phyloP scores from a whole-genome alignment of 1,284 basidiomycete genomes.

The Tausonia pullulans region DNA sequence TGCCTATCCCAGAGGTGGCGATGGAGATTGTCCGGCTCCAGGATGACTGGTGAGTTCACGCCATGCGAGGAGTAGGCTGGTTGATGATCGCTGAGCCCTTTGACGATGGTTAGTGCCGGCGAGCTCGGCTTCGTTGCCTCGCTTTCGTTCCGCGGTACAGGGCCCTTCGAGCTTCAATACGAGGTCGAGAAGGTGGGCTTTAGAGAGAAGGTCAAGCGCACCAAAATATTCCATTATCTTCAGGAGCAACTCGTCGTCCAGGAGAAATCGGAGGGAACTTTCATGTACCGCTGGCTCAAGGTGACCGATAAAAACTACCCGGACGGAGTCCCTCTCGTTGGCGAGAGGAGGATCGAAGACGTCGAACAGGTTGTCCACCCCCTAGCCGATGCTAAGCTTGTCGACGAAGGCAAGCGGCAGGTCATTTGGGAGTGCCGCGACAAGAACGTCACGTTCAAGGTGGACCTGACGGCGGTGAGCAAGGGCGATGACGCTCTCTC shows the following conservation, averaged over 20 bases:
- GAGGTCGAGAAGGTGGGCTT: too few species aligned
- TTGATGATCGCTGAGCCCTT: background rate
- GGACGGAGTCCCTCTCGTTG: constrained; percentile 1
- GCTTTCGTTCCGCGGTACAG: constrained; percentile 3
- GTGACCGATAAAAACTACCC: constrained; percentile 8
- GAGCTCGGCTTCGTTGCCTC: constrained; percentile 14
- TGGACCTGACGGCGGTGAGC: background rate
- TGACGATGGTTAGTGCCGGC: constrained; percentile 6
- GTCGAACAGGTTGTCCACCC: constrained; percentile 10
- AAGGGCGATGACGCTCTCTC: too few species aligned
- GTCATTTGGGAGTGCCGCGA: constrained; percentile 11
- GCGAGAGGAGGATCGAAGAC: constrained; percentile 1
- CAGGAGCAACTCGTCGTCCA: constrained; percentile 1
- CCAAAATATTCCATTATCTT: background rate
- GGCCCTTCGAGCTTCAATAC: constrained; percentile 11
- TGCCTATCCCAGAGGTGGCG: background rate
- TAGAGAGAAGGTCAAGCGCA: too few species aligned
- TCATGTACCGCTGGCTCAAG: background rate
- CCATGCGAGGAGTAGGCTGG: too few species aligned
- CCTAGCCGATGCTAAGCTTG: constrained; percentile 5
- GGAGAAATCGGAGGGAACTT: constrained; percentile 10
- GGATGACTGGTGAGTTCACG: constrained; percentile 13
- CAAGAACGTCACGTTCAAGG: background rate
- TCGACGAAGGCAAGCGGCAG: background rate
- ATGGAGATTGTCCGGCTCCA: constrained; percentile 8